Percentiles rank a stretch among this genome's conserved stretches.
Evolutionary conservation across 2,329 filamentous ascomycete species (phyloP).

Genomic region (Aspergillus fischeri): DNA sequence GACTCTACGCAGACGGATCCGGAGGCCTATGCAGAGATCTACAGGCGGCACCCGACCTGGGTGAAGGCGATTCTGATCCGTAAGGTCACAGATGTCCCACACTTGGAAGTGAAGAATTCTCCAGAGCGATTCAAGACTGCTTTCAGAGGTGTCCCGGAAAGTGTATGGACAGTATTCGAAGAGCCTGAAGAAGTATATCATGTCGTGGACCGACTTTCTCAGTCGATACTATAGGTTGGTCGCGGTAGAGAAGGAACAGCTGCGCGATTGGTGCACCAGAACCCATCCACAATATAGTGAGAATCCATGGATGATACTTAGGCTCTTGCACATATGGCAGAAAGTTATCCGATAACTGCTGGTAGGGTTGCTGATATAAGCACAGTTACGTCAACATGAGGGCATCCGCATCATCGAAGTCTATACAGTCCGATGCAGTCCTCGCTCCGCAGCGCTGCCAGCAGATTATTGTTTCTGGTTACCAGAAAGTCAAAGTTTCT

Average conservation of each 20-base stretch:
- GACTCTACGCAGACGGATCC: conserved; percentile 91
- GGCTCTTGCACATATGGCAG: not conserved
- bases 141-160: conserved; percentile 67
- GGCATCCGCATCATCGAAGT: not conserved
- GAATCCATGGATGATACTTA: not conserved
- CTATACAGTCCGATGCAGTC: not conserved
- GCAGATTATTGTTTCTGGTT: not conserved
- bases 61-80: conserved; percentile 80
- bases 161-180: conserved; percentile 78
- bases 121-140: conserved; percentile 74
- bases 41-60: conserved; percentile 66
- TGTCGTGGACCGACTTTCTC: conserved; percentile 26
- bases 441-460: not conserved
- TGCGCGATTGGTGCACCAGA: not conserved
- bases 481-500: not conserved
- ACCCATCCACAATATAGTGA: not conserved
- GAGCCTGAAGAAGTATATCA: conserved; percentile 61
- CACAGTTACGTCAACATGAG: conserved; percentile 20
- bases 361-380: conserved; percentile 16
- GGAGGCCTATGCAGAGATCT: conserved; percentile 81
- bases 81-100: conserved; percentile 71
- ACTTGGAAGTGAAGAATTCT: conserved; percentile 71
- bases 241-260: not conserved
- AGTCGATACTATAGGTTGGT: conserved; percentile 6
- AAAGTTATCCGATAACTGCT: not conserved